Evolutionary conservation across 805 yeast genomes (phyloP), one percentile per base, ranked within the genome.

Genomic region (Yarrowia keelungensis): DNA sequence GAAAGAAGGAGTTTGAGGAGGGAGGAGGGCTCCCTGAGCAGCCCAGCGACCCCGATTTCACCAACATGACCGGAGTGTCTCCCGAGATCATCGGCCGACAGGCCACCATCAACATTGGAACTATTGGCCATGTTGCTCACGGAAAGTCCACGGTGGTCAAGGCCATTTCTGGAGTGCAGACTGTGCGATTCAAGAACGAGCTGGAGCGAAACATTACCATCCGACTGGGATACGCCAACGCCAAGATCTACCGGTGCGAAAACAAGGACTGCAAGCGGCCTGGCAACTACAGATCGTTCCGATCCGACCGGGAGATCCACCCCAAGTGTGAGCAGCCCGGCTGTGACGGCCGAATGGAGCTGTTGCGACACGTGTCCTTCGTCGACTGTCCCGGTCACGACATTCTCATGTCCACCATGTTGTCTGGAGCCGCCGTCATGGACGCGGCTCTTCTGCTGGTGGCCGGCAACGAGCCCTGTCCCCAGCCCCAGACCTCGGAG

Each of bases 311-410:
- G 81, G 99, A 95, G 82, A 91, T 95, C 74, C 85, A 86, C 77
- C 99, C 99, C 74, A 89, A 89, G 77, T 91, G 98, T 82, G 90
- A 89, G 76, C 87, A 91, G 74, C 88, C 89, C 72, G 97, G 95
- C 11, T 92, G 97, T 80, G 79, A 79, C n/a, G 97, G 97, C 69
- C 90, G 97, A 78, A 93, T 92, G 81, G 86, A 86, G 75, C 85
- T 95, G 74, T 87, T 92, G 51, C 92, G 99, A 81, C 99, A 95
- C 79, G 99, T 95, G 67, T 92, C 97, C 11, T 96, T 96, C 76
- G 99, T 96, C 71, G 99, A 95, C 84, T 96, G 99, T 84, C 99
- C 99, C 71, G 99, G 99, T 80, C 99, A 95, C 90, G 99, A 95
- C 84, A 96, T 95, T 83, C 89, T 95, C 80, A 95, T 95, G 99